Evolutionary conservation across 306 rosid species (phyloP).

Genomic region (Fragaria ananassa): DNA sequence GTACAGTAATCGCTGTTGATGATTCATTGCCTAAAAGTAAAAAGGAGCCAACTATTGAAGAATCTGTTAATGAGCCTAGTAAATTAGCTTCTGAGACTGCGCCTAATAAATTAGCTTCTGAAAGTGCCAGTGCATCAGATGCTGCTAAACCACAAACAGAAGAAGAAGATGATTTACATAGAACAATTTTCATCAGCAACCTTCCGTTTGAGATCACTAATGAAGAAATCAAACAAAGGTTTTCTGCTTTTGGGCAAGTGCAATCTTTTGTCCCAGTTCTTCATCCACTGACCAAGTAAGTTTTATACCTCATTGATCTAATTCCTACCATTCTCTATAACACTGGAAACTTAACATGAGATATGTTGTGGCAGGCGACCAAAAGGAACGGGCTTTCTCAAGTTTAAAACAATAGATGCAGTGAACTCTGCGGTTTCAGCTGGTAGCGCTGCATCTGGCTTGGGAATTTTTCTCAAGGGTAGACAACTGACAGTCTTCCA

Average conservation of each 20-base stretch:
- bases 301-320: background rate
- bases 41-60: slow-evolving; percentile 32
- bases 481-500: slow-evolving; percentile 71
- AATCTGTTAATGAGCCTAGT: slow-evolving; percentile 33
- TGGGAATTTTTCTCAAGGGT: slow-evolving; percentile 74
- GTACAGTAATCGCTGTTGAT: slow-evolving; percentile 39
- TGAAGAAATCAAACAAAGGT: slow-evolving; percentile 79
- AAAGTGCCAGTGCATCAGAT: slow-evolving; percentile 40
- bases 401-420: slow-evolving; percentile 70
- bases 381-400: slow-evolving; percentile 91
- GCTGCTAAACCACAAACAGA: slow-evolving; percentile 44
- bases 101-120: slow-evolving; percentile 36
- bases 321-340: background rate
- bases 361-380: slow-evolving; percentile 70
- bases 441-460: slow-evolving; percentile 56
- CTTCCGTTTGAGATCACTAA: slow-evolving; percentile 74
- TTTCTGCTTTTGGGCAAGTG: slow-evolving; percentile 82
- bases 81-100: slow-evolving; percentile 42
- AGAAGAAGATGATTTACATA: slow-evolving; percentile 51
- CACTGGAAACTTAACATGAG: background rate
- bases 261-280: slow-evolving; percentile 80
- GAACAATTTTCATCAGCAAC: slow-evolving; percentile 77
- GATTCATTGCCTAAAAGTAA: slow-evolving; percentile 34
- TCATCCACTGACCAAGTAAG: slow-evolving; percentile 85
- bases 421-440: slow-evolving; percentile 70